Evolutionary conservation across 2,329 filamentous ascomycete genomes (phyloP), one percentile per base, ranked within the genome.

Genomic region (Drechmeria coniospora): DNA sequence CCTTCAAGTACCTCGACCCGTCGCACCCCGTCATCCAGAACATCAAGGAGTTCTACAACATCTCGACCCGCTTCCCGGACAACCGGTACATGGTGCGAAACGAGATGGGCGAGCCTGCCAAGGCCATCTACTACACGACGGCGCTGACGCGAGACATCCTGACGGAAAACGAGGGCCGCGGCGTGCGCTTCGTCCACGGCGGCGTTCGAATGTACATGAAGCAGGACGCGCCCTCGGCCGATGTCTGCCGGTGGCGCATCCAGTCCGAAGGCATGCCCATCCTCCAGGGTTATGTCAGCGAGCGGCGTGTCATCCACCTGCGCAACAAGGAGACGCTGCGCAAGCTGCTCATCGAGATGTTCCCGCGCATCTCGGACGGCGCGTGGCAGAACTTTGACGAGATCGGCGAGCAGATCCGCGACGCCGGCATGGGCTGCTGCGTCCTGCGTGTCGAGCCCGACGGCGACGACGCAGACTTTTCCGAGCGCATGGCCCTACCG

Each of bases 131-230:
- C 65, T 98, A 95, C 62, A 92, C 84, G 8, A 86, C 79, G 20
- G 69, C 72, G 4, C 66, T 95, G 9, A 78, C 83, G 14, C 79
- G 84, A 18, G 79, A 87, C 38, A 90, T 98, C 29, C 66, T 98
- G 4, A 70, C 66, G 4, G 68, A 78, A 46, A 98, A 98, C 50
- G 84, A 94, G 53, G 81, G 83, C 23, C 76, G 79, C 16, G 84
- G 84, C 25, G 77, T 95, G 54, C 92, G 90, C 51, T 93, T 98
- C 48, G 80, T 98, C 27, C 90, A 98, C 54, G 87, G 79, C 27
- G 90, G 90, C 37, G 86, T 98, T 19, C 92, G 92, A 59, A 95
- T 95, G 83, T 98, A 92, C 51, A 90, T 95, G 63, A 93, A 92
- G 61, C 87, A 95, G 53, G 84, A 94, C 46, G 79, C 82, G 0